A percentile compares a stretch with the other conserved stretches of the same genome.
Evolutionary conservation across 2,329 filamentous ascomycete species (phyloP).

Genomic region (Triangularia verruculosa): DNA sequence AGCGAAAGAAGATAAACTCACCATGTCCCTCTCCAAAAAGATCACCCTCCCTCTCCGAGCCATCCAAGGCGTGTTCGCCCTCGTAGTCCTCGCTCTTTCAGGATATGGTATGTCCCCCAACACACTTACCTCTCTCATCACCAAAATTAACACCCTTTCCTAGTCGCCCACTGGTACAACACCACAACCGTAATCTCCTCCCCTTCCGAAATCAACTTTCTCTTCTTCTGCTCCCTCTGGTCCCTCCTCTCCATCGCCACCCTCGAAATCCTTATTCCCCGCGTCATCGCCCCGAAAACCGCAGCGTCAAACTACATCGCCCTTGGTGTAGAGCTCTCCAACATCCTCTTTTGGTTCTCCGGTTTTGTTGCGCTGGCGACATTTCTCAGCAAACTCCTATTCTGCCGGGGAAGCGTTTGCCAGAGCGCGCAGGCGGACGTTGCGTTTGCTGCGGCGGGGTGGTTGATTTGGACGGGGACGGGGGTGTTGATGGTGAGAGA

Average conservation of each 20-base stretch:
- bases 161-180: conserved; percentile 61
- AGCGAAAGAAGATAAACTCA: background rate
- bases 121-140: background rate
- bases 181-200: conserved; percentile 51
- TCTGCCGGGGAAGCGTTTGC: conserved; percentile 58
- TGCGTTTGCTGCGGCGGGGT: conserved; percentile 53
- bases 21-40: background rate
- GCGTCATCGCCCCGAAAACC: conserved; percentile 18
- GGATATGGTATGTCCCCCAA: conserved; percentile 42
- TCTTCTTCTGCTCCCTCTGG: conserved; percentile 53
- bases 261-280: conserved; percentile 44
- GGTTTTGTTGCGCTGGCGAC: conserved; percentile 69
- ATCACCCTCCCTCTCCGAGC: conserved; percentile 44
- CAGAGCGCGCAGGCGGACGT: conserved; percentile 51
- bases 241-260: conserved; percentile 54
- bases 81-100: conserved; percentile 48
- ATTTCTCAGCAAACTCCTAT: conserved; percentile 53
- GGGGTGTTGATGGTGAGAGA: conserved; percentile 46
- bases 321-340: conserved; percentile 56
- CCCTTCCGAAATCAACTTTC: conserved; percentile 57
- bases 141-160: conserved; percentile 9
- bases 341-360: conserved; percentile 85
- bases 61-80: conserved; percentile 44
- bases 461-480: conserved; percentile 51
- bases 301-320: conserved; percentile 48